Conservation (phyloP, 2,329 filamentous ascomycete species). For the Trichoderma lentiforme region DNA sequence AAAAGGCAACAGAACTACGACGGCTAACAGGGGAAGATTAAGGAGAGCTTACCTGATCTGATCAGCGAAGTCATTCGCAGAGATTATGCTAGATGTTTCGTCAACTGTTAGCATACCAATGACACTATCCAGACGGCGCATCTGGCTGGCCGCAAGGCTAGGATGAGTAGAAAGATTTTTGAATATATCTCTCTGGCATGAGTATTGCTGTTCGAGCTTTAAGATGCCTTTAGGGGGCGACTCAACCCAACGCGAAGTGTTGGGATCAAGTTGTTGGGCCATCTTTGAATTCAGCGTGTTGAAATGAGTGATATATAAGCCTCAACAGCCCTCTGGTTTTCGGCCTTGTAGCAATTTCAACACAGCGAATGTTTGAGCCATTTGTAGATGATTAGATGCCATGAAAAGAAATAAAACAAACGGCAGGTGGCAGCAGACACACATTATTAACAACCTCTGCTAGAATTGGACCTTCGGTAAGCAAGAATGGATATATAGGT, state of each 20-base stretch:
- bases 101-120: background rate
- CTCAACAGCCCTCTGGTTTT: too few species aligned
- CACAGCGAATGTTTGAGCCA: background rate
- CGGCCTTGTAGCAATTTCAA: too few species aligned
- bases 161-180: background rate
- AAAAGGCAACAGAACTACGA: too few species aligned
- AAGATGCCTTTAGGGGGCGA: background rate
- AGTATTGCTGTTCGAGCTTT: background rate
- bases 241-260: background rate
- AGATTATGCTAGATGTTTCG: background rate
- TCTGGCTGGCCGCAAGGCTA: background rate
- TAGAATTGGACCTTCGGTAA: background rate
- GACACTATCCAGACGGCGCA: background rate
- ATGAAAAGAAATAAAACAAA: background rate
- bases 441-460: background rate
- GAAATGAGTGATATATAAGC: too few species aligned
- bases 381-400: background rate
- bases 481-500: background rate
- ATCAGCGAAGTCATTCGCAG: background rate
- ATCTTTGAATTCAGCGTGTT: background rate
- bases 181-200: background rate
- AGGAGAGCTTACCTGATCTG: background rate
- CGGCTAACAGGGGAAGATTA: background rate
- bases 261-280: background rate
- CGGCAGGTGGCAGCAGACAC: background rate